Evolutionary conservation across 192 early-diverging fungal genomes (phyloP).

Genomic region (Hyaloraphidium curvatum): DNA sequence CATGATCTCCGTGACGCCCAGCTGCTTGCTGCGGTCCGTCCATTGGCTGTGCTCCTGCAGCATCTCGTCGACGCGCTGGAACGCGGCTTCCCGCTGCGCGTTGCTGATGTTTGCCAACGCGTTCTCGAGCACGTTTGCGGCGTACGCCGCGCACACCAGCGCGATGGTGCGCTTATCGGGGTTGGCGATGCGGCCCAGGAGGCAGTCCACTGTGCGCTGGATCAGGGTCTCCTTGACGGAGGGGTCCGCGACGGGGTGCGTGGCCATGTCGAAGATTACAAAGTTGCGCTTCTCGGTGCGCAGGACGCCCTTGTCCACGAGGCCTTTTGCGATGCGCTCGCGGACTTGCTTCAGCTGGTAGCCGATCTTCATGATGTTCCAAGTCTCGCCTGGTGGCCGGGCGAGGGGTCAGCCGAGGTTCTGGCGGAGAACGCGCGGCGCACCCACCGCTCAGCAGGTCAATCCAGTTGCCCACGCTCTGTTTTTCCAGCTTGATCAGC

Average conservation of each 20-base stretch:
- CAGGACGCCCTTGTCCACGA: constrained; percentile 96
- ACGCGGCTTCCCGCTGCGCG: constrained; percentile 72
- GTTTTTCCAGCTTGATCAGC: constrained; percentile 69
- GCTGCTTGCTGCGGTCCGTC: constrained; percentile 21
- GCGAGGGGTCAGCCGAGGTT: not conserved
- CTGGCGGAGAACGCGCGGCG: not conserved
- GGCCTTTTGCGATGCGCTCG: constrained; percentile 83
- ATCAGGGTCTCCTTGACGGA: constrained; percentile 77
- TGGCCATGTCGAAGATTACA: constrained; percentile 92
- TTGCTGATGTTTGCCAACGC: constrained; percentile 66
- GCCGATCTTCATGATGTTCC: constrained; percentile 92
- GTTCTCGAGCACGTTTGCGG: constrained; percentile 95
- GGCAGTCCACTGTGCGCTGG: constrained; percentile 52
- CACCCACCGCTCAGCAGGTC: constrained; percentile 83
- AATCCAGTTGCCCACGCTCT: constrained; percentile 84
- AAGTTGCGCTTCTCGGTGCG: constrained; percentile 93
- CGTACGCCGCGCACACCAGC: constrained; percentile 87
- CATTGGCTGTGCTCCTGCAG: constrained; percentile 66
- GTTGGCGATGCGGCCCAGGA: constrained; percentile 40
- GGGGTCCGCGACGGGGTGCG: constrained; percentile 81
- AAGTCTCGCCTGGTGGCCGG: constrained; percentile 64
- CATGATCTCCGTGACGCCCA: constrained; percentile 33
- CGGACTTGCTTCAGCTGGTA: constrained; percentile 96
- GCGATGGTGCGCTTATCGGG: constrained; percentile 46
- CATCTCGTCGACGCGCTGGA: constrained; percentile 70